phyloP scores from a whole-genome alignment of 306 rosid species.

The Glycine tomentella region DNA sequence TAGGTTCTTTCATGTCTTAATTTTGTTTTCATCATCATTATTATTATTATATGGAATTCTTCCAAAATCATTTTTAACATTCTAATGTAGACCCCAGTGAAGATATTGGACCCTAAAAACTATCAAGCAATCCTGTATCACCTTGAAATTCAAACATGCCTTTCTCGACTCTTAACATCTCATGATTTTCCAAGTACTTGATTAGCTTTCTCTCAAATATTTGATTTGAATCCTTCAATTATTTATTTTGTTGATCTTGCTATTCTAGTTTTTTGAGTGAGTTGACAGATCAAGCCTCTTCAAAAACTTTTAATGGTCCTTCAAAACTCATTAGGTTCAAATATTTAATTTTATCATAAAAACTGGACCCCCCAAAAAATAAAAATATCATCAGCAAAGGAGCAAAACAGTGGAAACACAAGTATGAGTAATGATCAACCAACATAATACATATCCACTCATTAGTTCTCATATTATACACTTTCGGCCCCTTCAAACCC shows the following conservation, averaged over 20 bases:
- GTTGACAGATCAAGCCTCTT: not conserved
- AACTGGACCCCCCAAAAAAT: not conserved
- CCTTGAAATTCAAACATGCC: not conserved
- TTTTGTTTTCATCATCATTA: not conserved
- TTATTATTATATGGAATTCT: not conserved
- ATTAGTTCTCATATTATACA: not conserved
- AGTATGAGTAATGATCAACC: not conserved
- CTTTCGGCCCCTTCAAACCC: not conserved
- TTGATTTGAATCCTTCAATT: slow-evolving; percentile 9
- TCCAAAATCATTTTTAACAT: not conserved
- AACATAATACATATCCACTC: not conserved
- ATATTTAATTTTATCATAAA: not conserved
- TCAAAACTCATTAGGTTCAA: not conserved
- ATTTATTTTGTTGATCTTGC: not conserved
- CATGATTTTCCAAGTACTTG: slow-evolving; percentile 3
- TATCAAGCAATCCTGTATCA: not conserved
- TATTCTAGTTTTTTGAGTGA: not conserved
- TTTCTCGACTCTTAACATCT: not conserved
- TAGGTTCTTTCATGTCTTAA: not conserved
- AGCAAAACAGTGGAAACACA: not conserved
- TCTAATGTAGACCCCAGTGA: not conserved
- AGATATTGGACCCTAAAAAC: not conserved
- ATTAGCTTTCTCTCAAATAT: not conserved
- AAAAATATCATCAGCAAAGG: not conserved
- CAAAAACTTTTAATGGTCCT: not conserved